phyloP scores from a whole-genome alignment of 2,329 filamentous ascomycete genomes.

The Fusarium globosum region DNA sequence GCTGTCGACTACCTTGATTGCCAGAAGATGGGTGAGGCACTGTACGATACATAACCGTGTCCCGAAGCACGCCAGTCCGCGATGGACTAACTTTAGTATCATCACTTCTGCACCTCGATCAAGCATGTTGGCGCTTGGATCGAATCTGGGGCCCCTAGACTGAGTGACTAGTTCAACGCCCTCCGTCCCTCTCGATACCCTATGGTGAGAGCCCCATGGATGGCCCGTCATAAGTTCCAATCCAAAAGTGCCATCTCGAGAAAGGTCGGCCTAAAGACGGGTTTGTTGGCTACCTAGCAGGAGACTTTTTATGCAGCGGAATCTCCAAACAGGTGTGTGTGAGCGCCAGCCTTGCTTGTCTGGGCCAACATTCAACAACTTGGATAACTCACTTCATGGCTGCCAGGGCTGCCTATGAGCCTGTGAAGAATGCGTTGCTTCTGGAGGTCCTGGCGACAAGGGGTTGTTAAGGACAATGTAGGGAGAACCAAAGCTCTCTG shows the following conservation, averaged over 20 bases:
- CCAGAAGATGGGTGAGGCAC: not conserved
- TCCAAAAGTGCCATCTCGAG: not conserved
- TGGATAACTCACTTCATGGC: not conserved
- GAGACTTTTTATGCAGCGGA: constrained; percentile 16
- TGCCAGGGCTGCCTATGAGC: not conserved
- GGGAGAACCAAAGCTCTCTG: constrained; percentile 11
- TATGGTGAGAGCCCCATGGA: constrained; percentile 1
- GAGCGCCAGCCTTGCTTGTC: not conserved
- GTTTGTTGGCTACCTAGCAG: not conserved
- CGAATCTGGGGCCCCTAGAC: not conserved
- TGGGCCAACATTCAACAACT: not conserved
- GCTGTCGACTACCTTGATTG: not conserved
- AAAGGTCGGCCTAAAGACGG: not conserved
- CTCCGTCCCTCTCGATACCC: constrained; percentile 15
- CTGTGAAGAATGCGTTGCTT: not conserved
- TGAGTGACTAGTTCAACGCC: constrained; percentile 31
- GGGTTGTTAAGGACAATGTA: not conserved
- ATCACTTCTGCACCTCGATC: constrained; percentile 34
- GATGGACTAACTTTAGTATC: constrained; percentile 13
- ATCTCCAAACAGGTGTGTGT: constrained; percentile 4
- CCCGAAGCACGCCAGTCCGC: constrained; percentile 16
- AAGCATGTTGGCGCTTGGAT: constrained; percentile 18
- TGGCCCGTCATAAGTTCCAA: not conserved
- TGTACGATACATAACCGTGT: constrained; percentile 4
- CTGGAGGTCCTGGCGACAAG: not conserved